These are phyloP conservation scores for Globisporangium radiosum DNA, from an alignment of 352 stramenopile genomes.

Conservation along the genomic window DNA sequence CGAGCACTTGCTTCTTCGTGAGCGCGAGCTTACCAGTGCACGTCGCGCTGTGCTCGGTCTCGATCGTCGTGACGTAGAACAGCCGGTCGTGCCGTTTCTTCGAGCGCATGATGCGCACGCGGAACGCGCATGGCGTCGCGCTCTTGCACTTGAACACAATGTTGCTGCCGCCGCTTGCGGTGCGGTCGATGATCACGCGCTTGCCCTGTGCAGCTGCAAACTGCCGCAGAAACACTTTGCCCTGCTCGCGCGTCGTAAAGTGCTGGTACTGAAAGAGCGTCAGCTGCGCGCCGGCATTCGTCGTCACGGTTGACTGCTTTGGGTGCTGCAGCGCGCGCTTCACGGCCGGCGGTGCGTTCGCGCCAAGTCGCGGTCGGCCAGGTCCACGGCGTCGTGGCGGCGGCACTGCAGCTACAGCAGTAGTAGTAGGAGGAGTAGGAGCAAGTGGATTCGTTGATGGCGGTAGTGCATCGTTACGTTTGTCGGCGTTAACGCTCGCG, in stretches of 20 bases:
- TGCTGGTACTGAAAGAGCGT: constrained; percentile 34
- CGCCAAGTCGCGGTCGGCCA: too few relatives aligned
- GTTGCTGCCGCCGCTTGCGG: constrained; percentile 40
- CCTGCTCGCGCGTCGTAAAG: constrained; percentile 27
- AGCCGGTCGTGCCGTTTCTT: constrained; percentile 8
- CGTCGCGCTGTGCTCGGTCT: constrained; percentile 22
- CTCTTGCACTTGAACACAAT: constrained; percentile 45
- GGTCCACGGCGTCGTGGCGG: background rate
- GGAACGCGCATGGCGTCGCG: constrained; percentile 28
- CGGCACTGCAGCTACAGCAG: background rate
- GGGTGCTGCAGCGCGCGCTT: constrained; percentile 7
- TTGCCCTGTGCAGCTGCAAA: constrained; percentile 40
- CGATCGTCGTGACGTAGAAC: constrained; percentile 24
- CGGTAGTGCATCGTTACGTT: background rate
- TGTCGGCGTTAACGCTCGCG: background rate
- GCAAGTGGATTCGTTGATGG: background rate
- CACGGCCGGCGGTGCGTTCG: background rate
- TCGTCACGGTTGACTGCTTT: constrained; percentile 10
- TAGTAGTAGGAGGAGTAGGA: background rate
- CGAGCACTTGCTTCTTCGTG: constrained; percentile 36
- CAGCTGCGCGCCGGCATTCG: constrained; percentile 18
- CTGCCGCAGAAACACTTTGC: constrained; percentile 39
- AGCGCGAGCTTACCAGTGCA: constrained; percentile 30
- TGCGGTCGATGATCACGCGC: constrained; percentile 29
- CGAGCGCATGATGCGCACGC: constrained; percentile 29